Conservation (phyloP, 2,329 filamentous ascomycete genomes). For the Coniella lustricola region DNA sequence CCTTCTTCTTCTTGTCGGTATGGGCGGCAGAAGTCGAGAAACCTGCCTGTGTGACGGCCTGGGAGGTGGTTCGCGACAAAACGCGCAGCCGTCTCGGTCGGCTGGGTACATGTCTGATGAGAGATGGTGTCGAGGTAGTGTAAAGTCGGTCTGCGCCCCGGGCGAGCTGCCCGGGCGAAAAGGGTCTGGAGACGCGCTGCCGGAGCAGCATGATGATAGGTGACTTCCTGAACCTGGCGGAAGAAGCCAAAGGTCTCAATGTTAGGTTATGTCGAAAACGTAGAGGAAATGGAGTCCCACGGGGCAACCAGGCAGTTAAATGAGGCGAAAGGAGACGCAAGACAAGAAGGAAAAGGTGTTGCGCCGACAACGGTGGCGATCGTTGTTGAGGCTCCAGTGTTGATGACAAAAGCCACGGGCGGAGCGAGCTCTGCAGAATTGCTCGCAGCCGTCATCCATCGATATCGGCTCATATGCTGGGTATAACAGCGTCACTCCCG, state of each 20-base stretch:
- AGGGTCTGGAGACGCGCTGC: conserved; percentile 15
- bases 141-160: conserved; percentile 7
- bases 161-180: conserved; percentile 8
- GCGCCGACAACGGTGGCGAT: conserved; percentile 7
- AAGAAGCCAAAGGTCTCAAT: not conserved
- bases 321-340: not conserved
- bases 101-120: conserved; percentile 7
- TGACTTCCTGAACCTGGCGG: conserved; percentile 1
- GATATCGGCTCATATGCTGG: not conserved
- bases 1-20: conserved; percentile 35
- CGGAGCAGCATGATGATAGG: conserved; percentile 17
- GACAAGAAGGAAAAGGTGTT: not conserved
- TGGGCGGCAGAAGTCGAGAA: conserved; percentile 32
- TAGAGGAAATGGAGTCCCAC: not conserved
- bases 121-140: conserved; percentile 5
- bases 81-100: conserved; percentile 3
- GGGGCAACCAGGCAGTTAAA: not conserved
- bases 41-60: conserved; percentile 17
- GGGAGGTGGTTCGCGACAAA: conserved; percentile 1
- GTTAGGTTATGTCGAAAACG: not conserved
- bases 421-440: not conserved
- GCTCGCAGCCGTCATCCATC: conserved; percentile 10
- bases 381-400: conserved; percentile 4
- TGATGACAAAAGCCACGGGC: conserved; percentile 7
- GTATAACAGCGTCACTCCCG: not conserved